These are phyloP conservation scores for Rhodotorula mucilaginosa DNA, from an alignment of 1,284 basidiomycete species.

Conservation along the genomic window DNA sequence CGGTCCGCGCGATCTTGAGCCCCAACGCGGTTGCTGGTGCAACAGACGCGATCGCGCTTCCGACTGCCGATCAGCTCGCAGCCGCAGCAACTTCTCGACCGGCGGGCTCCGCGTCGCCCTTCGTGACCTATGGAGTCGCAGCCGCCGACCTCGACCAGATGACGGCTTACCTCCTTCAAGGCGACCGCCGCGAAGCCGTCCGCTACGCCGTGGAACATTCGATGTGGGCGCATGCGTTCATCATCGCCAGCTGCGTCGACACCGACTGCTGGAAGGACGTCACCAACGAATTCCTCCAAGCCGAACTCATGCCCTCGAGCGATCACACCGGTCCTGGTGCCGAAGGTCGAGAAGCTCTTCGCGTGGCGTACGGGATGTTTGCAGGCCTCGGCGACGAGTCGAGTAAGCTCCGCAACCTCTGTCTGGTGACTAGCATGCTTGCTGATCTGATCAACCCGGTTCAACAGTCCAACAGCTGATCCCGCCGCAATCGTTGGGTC, in stretches of 20 bases:
- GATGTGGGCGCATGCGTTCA: conserved; percentile 93
- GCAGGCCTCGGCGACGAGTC: conserved; percentile 75
- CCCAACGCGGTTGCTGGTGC: conserved; percentile 48
- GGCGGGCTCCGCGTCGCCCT: conserved; percentile 36
- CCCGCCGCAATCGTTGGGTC: conserved; percentile 58
- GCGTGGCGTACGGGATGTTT: conserved; percentile 80
- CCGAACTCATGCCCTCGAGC: conserved; percentile 63
- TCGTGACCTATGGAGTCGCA: conserved; percentile 53
- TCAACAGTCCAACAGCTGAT: conserved; percentile 70
- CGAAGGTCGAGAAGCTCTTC: conserved; percentile 67
- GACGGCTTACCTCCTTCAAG: conserved; percentile 71
- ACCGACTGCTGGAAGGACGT: conserved; percentile 92
- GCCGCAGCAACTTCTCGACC: conserved; percentile 6
- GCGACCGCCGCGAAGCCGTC: conserved; percentile 82
- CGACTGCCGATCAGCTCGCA: conserved; percentile 39
- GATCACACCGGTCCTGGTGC: conserved; percentile 22
- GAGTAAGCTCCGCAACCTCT: conserved; percentile 55
- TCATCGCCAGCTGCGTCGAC: conserved; percentile 90
- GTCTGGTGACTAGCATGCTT: background rate
- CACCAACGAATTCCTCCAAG: conserved; percentile 70
- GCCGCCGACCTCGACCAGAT: conserved; percentile 71
- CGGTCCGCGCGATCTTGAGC: conserved; percentile 63
- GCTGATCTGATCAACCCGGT: background rate
- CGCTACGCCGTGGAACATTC: conserved; percentile 81
- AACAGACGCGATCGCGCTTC: conserved; percentile 15